Conservation (phyloP, 768 basidiomycete genomes). For the Chiua virens region DNA sequence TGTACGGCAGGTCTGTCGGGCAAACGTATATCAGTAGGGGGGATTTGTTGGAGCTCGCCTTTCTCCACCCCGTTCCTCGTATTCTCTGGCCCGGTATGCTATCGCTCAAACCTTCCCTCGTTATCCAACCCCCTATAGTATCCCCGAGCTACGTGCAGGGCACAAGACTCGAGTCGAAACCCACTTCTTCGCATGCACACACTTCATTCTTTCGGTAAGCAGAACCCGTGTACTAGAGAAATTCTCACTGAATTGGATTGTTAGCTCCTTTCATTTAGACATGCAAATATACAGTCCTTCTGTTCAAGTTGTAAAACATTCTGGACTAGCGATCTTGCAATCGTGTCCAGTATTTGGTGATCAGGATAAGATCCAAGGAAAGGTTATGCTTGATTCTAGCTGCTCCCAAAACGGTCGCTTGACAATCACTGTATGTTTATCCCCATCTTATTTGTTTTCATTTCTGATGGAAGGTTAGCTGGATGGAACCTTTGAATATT, state of each 20-base stretch:
- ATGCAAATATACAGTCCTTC: slow-evolving; percentile 63
- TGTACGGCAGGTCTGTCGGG: slow-evolving; percentile 24
- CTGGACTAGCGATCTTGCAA: slow-evolving; percentile 24
- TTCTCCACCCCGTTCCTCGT: not conserved
- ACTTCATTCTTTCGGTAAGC: slow-evolving; percentile 52
- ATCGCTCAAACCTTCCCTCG: slow-evolving; percentile 17
- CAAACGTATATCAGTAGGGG: slow-evolving; percentile 18
- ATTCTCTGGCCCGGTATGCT: slow-evolving; percentile 17
- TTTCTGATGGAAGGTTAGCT: slow-evolving; percentile 41
- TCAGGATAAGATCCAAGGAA: slow-evolving; percentile 60
- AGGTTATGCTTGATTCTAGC: slow-evolving; percentile 54
- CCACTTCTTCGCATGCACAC: slow-evolving; percentile 36
- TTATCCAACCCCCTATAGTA: slow-evolving; percentile 8
- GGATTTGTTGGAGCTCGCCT: not conserved
- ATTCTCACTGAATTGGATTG: slow-evolving; percentile 3
- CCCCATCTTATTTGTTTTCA: not conserved
- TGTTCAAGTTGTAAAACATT: slow-evolving; percentile 44
- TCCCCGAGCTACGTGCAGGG: slow-evolving; percentile 37
- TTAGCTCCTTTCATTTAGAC: slow-evolving; percentile 55
- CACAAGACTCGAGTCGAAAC: slow-evolving; percentile 19
- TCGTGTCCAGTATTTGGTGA: slow-evolving; percentile 56
- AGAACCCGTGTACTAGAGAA: not conserved
- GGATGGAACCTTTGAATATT: slow-evolving; percentile 59
- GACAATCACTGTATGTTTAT: slow-evolving; percentile 48
- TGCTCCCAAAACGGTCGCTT: slow-evolving; percentile 56